These are phyloP conservation scores for Quercus parvula DNA, from an alignment of 306 rosid species.

Conservation along the genomic window DNA sequence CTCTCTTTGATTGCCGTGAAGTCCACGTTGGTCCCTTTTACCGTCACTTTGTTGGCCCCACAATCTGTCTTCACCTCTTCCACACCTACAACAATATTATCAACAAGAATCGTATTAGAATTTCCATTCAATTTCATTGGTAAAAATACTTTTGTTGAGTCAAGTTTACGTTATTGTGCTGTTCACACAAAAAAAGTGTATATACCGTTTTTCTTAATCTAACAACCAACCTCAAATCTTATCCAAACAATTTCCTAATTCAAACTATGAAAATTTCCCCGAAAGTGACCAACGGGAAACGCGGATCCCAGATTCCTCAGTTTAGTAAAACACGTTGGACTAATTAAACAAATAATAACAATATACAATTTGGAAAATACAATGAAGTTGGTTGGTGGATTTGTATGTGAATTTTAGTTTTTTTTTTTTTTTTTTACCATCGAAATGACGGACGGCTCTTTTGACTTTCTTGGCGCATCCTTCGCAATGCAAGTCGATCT, in stretches of 20 bases:
- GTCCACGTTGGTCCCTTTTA: slow-evolving; percentile 55
- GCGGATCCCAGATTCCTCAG: no score
- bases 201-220: no score
- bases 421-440: slow-evolving; percentile 34
- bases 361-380: background rate
- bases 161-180: no score
- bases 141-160: no score
- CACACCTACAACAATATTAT: slow-evolving; percentile 49
- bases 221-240: no score
- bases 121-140: background rate
- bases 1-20: slow-evolving; percentile 43
- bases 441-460: slow-evolving; percentile 44
- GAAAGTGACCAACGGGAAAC: no score
- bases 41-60: slow-evolving; percentile 53
- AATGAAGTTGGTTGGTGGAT: background rate
- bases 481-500: slow-evolving; percentile 80
- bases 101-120: background rate
- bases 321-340: no score
- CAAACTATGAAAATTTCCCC: no score
- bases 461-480: slow-evolving; percentile 77
- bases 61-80: slow-evolving; percentile 56
- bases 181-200: no score
- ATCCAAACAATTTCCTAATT: no score
- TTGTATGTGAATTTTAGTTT: background rate
- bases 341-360: background rate